Evolutionary conservation across 1,139 yeast species (phyloP), one percentile per base, ranked within the genome.

Genomic region (Hyphopichia khmerensis): DNA sequence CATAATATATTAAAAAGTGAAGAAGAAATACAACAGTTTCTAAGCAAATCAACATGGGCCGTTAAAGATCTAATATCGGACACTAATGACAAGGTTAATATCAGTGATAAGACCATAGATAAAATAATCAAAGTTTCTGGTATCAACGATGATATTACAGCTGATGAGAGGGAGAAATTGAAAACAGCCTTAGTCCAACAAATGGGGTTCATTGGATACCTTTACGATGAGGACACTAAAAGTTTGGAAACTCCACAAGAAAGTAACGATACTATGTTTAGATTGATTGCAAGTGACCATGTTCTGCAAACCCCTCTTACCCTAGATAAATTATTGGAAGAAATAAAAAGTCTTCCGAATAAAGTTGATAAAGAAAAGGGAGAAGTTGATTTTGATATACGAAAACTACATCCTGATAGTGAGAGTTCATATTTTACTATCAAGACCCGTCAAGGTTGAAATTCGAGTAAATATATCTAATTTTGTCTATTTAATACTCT

Each of bases 91-190:
- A 38, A 43, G 14, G 38, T 44, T 3, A 38, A 47, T 21, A 56
- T 65, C 10, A 55, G 55, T 37, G 38, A 55, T 5, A 43, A 45
- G 9, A 49, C 53, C 0, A 55, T 69, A 14, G 43, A 49, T 16
- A 69, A 67, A 48, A 56, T 78, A 49, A 56, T 77, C 33, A 60
- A 62, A 43, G 48, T 77, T 21, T 77, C 82, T 0, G 84, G 84
- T 0, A 51, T 80, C 6, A 60, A 68, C 17, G 52, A 57, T 18
- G 48, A 62, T 21, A 40, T 56, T 13, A 38, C 54, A 4, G 42
- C 46, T 1, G 62, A 60, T 21, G 52, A 63, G 21, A 58, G 65
- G 19, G 51, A 55, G 18, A 52, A 50, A 31, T 54, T 74, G 13
- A 57, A 61, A 15, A 41, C 48, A 2, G 65, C 72, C 2, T 59